Conservation (phyloP, 495 filamentous ascomycete genomes). For the Symbiotaphrina buchneri region DNA sequence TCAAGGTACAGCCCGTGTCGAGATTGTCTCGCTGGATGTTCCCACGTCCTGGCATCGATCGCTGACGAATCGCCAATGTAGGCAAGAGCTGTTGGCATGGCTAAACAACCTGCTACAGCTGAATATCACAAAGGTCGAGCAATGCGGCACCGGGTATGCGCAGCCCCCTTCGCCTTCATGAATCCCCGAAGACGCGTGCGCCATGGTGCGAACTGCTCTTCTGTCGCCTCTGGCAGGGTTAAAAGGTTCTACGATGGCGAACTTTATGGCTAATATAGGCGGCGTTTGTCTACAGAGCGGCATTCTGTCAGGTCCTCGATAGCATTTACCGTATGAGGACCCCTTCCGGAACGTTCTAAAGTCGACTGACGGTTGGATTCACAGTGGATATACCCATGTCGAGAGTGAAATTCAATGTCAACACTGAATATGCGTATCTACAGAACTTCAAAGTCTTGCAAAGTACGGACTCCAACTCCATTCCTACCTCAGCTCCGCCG, state of each 20-base stretch:
- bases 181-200: no score
- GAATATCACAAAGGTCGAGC: constrained; percentile 95
- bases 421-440: constrained; percentile 88
- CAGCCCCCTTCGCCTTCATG: no score
- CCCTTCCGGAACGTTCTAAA: constrained; percentile 4
- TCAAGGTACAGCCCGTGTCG: no score
- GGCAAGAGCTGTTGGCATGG: constrained; percentile 94
- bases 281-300: constrained; percentile 39
- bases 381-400: constrained; percentile 84
- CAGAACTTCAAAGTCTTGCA: constrained; percentile 96
- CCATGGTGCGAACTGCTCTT: no score
- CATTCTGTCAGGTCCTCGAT: constrained; percentile 90
- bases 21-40: no score
- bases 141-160: constrained; percentile 93
- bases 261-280: constrained; percentile 3
- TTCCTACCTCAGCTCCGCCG: constrained; percentile 1
- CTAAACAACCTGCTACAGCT: constrained; percentile 92
- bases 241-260: constrained; percentile 3
- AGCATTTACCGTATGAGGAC: constrained; percentile 58
- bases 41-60: no score
- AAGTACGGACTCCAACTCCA: no score
- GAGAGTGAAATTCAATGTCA: constrained; percentile 94
- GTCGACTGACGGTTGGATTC: constrained; percentile 5
- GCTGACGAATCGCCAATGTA: constrained; percentile 15
- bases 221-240: no score